These are phyloP conservation scores for Beauveria pseudobassiana DNA, from an alignment of 2,329 filamentous ascomycete genomes.

Conservation along the genomic window DNA sequence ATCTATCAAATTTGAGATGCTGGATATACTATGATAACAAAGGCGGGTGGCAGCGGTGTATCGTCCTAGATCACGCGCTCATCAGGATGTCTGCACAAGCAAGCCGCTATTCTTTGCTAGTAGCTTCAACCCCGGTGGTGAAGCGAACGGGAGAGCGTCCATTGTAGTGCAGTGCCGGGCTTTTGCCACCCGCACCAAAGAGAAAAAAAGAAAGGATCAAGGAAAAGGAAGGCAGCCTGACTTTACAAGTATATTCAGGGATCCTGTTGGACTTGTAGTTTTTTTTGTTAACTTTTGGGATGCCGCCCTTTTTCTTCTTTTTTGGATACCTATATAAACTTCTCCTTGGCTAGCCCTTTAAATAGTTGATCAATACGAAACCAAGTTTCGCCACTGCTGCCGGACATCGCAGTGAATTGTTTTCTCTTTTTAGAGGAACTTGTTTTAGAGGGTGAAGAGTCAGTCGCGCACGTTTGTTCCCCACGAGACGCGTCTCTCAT, in stretches of 20 bases:
- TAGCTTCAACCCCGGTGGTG: constrained; percentile 6
- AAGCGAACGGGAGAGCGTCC: neutral
- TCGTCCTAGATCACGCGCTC: constrained; percentile 1
- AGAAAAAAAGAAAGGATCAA: constrained; percentile 7
- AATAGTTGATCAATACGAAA: constrained; percentile 10
- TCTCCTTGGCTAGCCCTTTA: constrained; percentile 9
- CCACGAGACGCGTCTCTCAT: too few relatives aligned
- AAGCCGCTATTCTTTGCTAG: neutral
- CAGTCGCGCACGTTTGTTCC: too few relatives aligned
- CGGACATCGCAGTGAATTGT: neutral
- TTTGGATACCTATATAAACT: constrained; percentile 1
- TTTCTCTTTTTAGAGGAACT: neutral
- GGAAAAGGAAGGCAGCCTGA: neutral
- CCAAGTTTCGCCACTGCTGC: neutral
- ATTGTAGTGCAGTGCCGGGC: neutral
- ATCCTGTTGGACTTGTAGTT: constrained; percentile 1
- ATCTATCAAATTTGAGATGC: constrained; percentile 1
- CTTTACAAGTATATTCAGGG: neutral
- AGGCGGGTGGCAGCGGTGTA: neutral
- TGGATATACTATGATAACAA: constrained; percentile 4
- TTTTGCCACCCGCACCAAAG: constrained; percentile 8
- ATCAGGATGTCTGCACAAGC: neutral
- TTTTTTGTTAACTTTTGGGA: neutral
- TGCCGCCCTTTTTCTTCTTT: neutral
- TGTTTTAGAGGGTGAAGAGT: too few relatives aligned